Percentiles rank a stretch among this genome's conserved stretches.
phyloP scores from a whole-genome alignment of 2,329 filamentous ascomycete genomes.

The Neopestalotiopsis rosae region DNA sequence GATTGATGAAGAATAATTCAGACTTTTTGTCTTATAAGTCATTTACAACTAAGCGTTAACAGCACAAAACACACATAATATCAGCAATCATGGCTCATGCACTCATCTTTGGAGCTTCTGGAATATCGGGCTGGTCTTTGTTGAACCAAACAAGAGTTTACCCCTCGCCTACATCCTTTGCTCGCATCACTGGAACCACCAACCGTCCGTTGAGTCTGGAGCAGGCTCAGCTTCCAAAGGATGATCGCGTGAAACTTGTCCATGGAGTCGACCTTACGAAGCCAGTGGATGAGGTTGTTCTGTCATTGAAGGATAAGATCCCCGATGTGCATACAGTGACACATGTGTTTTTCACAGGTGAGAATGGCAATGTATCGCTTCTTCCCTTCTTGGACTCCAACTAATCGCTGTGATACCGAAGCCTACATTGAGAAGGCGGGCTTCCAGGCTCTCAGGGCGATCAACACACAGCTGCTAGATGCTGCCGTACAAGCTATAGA shows the following conservation, averaged over 20 bases:
- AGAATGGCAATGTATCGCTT: too few species aligned
- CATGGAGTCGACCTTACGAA: not conserved
- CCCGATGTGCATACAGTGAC: not conserved
- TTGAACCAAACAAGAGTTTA: not conserved
- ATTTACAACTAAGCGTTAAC: too few species aligned
- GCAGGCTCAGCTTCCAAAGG: not conserved
- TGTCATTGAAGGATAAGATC: not conserved
- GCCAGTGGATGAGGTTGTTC: not conserved
- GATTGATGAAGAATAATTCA: not conserved
- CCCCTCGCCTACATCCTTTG: not conserved
- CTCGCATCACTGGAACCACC: constrained; percentile 1
- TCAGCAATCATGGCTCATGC: not conserved
- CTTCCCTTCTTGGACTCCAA: not conserved
- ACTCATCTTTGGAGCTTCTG: constrained; percentile 5
- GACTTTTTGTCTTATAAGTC: not conserved
- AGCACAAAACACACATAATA: too few species aligned
- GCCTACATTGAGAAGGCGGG: not conserved
- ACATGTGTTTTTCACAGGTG: constrained; percentile 6
- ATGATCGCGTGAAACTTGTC: not conserved
- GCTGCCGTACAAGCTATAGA: not conserved
- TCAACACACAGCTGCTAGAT: not conserved
- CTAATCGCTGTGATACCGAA: not conserved
- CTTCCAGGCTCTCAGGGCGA: not conserved
- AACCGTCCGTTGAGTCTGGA: not conserved
- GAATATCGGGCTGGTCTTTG: not conserved